Evolutionary conservation across 768 basidiomycete genomes (phyloP).

Genomic region (Kwoniella sp.): DNA sequence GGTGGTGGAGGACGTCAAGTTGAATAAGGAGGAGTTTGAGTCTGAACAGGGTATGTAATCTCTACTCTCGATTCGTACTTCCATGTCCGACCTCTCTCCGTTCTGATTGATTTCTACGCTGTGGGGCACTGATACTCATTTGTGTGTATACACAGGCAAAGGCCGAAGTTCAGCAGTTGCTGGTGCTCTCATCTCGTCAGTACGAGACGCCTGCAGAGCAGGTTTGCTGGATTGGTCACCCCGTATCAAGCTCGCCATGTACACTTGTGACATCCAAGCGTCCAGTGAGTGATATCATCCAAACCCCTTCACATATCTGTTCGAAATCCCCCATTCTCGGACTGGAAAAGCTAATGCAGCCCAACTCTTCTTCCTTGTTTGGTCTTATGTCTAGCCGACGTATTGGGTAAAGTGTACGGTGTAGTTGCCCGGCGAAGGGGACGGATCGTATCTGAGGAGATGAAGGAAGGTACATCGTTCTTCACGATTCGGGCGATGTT

Average conservation of each 20-base stretch:
- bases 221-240: constrained; percentile 97
- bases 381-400: constrained; percentile 69
- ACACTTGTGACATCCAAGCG: constrained; percentile 96
- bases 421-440: constrained; percentile 91
- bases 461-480: constrained; percentile 96
- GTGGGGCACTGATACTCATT: too few species aligned
- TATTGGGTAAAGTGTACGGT: constrained; percentile 94
- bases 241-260: constrained; percentile 95
- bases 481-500: constrained; percentile 88
- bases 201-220: constrained; percentile 84
- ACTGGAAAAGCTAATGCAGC: too few species aligned
- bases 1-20: constrained; percentile 70
- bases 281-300: constrained; percentile 68
- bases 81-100: too few species aligned
- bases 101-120: too few species aligned
- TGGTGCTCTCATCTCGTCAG: constrained; percentile 84
- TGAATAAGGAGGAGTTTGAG: constrained; percentile 70
- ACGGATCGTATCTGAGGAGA: constrained; percentile 91
- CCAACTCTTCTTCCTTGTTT: background rate
- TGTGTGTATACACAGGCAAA: constrained; percentile 65
- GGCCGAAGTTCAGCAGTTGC: constrained; percentile 80
- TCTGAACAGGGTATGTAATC: constrained; percentile 58
- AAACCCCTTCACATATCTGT: too few species aligned
- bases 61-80: background rate
- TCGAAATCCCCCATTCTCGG: too few species aligned